phyloP scores from a whole-genome alignment of 2,329 filamentous ascomycete genomes.

The Fusarium paranaense region DNA sequence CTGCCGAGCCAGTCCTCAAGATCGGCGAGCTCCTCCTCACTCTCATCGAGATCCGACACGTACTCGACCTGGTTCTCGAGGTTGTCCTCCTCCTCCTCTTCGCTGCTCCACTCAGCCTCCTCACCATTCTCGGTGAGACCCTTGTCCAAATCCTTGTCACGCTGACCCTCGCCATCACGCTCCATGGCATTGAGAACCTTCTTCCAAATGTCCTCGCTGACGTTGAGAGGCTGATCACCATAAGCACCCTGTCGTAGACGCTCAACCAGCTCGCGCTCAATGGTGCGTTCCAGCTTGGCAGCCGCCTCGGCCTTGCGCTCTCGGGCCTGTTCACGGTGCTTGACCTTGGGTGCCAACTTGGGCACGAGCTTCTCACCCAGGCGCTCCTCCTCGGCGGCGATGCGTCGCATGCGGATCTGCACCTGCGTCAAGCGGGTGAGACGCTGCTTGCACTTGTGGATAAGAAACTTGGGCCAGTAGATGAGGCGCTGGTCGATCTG shows the following conservation, averaged over 20 bases:
- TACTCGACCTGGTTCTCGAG: slow-evolving; percentile 89
- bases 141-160: slow-evolving; percentile 90
- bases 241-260: slow-evolving; percentile 92
- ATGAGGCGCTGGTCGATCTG: slow-evolving; percentile 88
- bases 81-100: slow-evolving; percentile 74
- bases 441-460: slow-evolving; percentile 97
- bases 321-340: slow-evolving; percentile 78
- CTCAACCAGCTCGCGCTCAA: slow-evolving; percentile 95
- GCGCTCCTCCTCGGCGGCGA: slow-evolving; percentile 89
- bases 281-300: slow-evolving; percentile 94
- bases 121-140: slow-evolving; percentile 85
- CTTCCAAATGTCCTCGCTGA: slow-evolving; percentile 96
- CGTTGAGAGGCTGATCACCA: slow-evolving; percentile 93
- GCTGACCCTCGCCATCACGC: slow-evolving; percentile 82
- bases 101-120: slow-evolving; percentile 73
- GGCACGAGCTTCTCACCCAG: slow-evolving; percentile 90
- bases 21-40: slow-evolving; percentile 81
- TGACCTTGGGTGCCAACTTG: slow-evolving; percentile 91
- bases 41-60: slow-evolving; percentile 89
- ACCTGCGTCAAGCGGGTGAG: slow-evolving; percentile 94
- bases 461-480: slow-evolving; percentile 94
- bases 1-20: slow-evolving; percentile 94
- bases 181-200: slow-evolving; percentile 94
- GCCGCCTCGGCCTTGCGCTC: slow-evolving; percentile 83
- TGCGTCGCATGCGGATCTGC: slow-evolving; percentile 79